A percentile compares a stretch with the other conserved stretches of the same genome.
Evolutionary conservation across 306 rosid genomes (phyloP).

Genomic region (Argentina anserina): DNA sequence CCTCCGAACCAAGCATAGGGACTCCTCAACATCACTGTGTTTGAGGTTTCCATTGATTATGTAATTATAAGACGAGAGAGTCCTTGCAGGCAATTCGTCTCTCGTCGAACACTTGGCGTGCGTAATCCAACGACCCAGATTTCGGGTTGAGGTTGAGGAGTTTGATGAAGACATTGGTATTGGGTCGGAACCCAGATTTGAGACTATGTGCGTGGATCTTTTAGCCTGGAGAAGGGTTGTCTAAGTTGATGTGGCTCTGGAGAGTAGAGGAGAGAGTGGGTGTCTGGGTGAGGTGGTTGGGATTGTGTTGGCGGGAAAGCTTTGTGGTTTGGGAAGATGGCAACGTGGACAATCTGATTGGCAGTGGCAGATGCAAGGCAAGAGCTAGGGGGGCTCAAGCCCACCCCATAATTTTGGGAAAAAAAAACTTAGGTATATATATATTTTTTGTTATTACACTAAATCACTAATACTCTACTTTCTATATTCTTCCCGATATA

Average conservation of each 20-base stretch:
- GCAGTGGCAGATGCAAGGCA: too few relatives aligned
- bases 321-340: too few relatives aligned
- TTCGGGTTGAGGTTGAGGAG: constrained; percentile 60
- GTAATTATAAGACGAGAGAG: constrained; percentile 77
- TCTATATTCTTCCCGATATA: too few relatives aligned
- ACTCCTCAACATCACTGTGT: constrained; percentile 51
- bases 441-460: too few relatives aligned
- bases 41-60: constrained; percentile 66
- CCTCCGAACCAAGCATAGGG: constrained; percentile 45
- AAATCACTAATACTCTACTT: too few relatives aligned
- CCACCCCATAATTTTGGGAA: too few relatives aligned
- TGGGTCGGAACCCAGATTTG: constrained; percentile 74
- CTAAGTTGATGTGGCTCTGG: constrained; percentile 71
- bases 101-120: constrained; percentile 78
- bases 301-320: too few relatives aligned
- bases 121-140: constrained; percentile 47
- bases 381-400: too few relatives aligned
- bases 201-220: constrained; percentile 65
- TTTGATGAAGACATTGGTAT: constrained; percentile 67
- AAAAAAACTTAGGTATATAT: too few relatives aligned
- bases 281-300: constrained; percentile 23
- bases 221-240: constrained; percentile 63
- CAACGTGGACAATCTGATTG: too few relatives aligned
- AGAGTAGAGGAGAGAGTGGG: constrained; percentile 44
- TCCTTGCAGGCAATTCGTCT: constrained; percentile 46